Percentiles rank a stretch among this genome's conserved stretches.
Conservation (phyloP, 495 filamentous ascomycete genomes). For the Xylaria venustula region DNA sequence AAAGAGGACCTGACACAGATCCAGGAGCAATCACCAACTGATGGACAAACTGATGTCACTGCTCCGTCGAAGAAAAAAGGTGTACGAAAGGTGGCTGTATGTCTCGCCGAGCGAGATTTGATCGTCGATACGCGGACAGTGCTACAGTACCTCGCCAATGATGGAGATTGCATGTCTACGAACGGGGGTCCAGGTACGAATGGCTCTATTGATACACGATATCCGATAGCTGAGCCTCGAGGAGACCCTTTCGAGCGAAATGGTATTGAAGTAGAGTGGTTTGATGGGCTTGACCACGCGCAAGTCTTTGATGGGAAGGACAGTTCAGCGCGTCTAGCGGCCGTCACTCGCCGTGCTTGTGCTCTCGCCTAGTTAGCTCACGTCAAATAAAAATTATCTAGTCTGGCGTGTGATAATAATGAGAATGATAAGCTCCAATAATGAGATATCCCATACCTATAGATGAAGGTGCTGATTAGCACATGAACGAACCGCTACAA, state of each 20-base stretch:
- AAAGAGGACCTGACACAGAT: constrained; percentile 52
- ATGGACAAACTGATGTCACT: constrained; percentile 16
- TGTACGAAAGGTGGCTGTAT: constrained; percentile 50
- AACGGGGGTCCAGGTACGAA: not conserved
- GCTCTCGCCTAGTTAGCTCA: not conserved
- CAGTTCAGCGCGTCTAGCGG: constrained; percentile 41
- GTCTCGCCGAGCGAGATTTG: constrained; percentile 58
- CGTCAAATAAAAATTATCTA: constrained; percentile 13
- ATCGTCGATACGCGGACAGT: constrained; percentile 63
- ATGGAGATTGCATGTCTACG: constrained; percentile 23
- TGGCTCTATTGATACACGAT: not conserved
- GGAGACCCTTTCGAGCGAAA: constrained; percentile 40
- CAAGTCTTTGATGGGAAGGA: constrained; percentile 59
- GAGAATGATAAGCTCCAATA: not conserved
- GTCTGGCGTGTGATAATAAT: not conserved
- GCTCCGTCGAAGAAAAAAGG: not conserved
- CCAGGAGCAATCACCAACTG: constrained; percentile 10
- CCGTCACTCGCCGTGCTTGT: constrained; percentile 43
- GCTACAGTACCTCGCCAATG: constrained; percentile 52
- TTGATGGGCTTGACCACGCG: constrained; percentile 61
- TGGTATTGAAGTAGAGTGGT: constrained; percentile 63
- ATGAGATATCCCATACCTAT: constrained; percentile 1
- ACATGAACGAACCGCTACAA: constrained; percentile 1
- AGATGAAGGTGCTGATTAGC: not conserved
- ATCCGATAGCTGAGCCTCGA: constrained; percentile 12